Evolutionary conservation across 2,329 filamentous ascomycete species (phyloP), one percentile per base, ranked within the genome.

Genomic region (Diplocarpon mali): DNA sequence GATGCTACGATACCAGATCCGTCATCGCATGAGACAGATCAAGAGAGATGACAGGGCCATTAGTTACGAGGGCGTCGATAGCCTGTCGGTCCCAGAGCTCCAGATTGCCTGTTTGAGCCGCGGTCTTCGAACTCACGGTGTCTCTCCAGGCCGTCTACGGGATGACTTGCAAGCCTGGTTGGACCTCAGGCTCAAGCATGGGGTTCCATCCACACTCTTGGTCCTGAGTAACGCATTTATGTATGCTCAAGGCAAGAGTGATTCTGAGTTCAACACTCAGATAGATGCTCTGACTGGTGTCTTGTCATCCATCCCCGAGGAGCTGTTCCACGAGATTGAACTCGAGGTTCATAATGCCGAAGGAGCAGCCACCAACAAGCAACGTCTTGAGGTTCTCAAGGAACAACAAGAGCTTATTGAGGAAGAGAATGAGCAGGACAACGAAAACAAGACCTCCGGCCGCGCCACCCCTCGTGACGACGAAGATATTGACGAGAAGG

Each of bases 291-390:
- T 98, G 39, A 86, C 89, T 49, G 85, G 88, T 44, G 92, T 98
- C 5, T 72, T 98, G 34, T 93, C 86, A 34, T 89, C 85, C 49
- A 96, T 98, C 51, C 92, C 92, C 2, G 92, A 98, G 66, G 92
- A 98, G 65, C 75, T 98, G 34, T 98, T 93, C 85, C 92, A 98
- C 72, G 92, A 98, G 71, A 95, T 98, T 52, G 92, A 96, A 67
- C 83, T 98, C 28, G 92, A 98, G 69, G 88, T 98, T 9, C 87
- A 95, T 73, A 94, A 83, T 50, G 89, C 90, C 39, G 92, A 98
- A 68, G 92, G 92, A 50, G 90, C 89, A 10, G 92, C 92, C 17
- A 98, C 92, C 54, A 98, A 98, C 77, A 95, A 93, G 75, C 92
- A 96, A 72, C 84, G 92, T 64, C 83, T 98, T 35, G 92, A 98